Evolutionary conservation across 2,329 filamentous ascomycete species (phyloP).

Genomic region (Trichophyton rubrum): DNA sequence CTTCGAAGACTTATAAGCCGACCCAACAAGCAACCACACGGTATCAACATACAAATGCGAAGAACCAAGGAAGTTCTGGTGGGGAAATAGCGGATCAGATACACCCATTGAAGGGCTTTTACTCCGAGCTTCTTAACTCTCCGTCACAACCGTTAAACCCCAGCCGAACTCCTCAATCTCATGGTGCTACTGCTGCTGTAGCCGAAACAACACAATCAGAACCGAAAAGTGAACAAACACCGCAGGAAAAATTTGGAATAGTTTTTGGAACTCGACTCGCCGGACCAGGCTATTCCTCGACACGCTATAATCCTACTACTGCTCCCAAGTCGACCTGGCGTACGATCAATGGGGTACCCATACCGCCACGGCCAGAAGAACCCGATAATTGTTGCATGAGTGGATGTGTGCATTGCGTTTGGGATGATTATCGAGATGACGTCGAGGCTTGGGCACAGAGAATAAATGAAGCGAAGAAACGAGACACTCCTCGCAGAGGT

Average conservation of each 20-base stretch:
- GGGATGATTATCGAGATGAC: constrained; percentile 83
- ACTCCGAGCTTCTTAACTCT: constrained; percentile 30
- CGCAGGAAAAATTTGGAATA: constrained; percentile 46
- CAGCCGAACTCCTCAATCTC: constrained; percentile 6
- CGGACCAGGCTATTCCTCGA: constrained; percentile 56
- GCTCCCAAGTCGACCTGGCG: constrained; percentile 46
- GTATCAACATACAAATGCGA: constrained; percentile 2
- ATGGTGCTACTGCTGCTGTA: constrained; percentile 5
- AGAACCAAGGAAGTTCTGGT: background rate
- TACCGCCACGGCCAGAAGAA: constrained; percentile 75
- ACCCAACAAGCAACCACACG: background rate
- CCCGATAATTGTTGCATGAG: constrained; percentile 99
- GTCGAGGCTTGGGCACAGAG: constrained; percentile 74
- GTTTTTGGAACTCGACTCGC: constrained; percentile 72
- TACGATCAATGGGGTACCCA: constrained; percentile 60
- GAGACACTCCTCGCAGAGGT: constrained; percentile 16
- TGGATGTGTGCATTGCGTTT: constrained; percentile 94
- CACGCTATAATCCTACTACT: constrained; percentile 42
- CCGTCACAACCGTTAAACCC: constrained; percentile 14
- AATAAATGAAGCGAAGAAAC: constrained; percentile 48
- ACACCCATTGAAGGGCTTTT: constrained; percentile 33
- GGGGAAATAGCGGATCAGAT: constrained; percentile 19
- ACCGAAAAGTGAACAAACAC: constrained; percentile 12
- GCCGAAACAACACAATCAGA: background rate
- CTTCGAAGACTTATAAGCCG: background rate